phyloP scores from a whole-genome alignment of 768 basidiomycete species.

The Russula emetica region DNA sequence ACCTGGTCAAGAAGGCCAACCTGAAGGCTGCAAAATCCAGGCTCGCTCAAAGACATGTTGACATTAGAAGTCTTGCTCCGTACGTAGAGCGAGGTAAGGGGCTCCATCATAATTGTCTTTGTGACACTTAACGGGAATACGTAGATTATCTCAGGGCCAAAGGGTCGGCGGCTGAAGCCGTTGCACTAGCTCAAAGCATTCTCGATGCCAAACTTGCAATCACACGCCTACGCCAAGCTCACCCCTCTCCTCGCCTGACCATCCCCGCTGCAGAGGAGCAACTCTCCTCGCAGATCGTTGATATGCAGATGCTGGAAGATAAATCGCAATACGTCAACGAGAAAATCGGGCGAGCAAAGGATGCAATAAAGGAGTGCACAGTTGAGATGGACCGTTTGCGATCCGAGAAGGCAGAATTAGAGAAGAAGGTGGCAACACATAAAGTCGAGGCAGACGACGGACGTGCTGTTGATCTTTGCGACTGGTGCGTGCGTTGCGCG shows the following conservation, averaged over 20 bases:
- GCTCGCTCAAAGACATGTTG: slow-evolving; percentile 56
- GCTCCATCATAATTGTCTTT: not conserved
- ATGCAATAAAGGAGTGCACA: slow-evolving; percentile 53
- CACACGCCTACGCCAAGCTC: slow-evolving; percentile 72
- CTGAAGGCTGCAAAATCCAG: slow-evolving; percentile 61
- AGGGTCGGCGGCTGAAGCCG: slow-evolving; percentile 48
- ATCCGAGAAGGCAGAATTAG: slow-evolving; percentile 60
- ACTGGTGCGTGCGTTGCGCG: slow-evolving; percentile 56
- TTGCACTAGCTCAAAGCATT: slow-evolving; percentile 66
- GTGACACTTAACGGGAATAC: not conserved
- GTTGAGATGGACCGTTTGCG: slow-evolving; percentile 56
- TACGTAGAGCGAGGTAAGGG: slow-evolving; percentile 61
- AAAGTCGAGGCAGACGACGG: slow-evolving; percentile 56
- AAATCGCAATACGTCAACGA: slow-evolving; percentile 52
- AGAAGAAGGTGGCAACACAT: slow-evolving; percentile 58
- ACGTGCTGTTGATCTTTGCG: slow-evolving; percentile 58
- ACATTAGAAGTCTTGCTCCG: slow-evolving; percentile 60
- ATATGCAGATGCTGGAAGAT: slow-evolving; percentile 75
- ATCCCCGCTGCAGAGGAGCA: slow-evolving; percentile 68
- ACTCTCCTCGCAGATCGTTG: slow-evolving; percentile 67
- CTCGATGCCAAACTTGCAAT: slow-evolving; percentile 78
- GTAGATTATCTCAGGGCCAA: slow-evolving; percentile 60
- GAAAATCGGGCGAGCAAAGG: slow-evolving; percentile 51
- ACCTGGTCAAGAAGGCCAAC: slow-evolving; percentile 66
- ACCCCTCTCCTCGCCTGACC: slow-evolving; percentile 77